Conservation (phyloP, 2,329 filamentous ascomycete genomes). For the Setomelanomma holmii region DNA sequence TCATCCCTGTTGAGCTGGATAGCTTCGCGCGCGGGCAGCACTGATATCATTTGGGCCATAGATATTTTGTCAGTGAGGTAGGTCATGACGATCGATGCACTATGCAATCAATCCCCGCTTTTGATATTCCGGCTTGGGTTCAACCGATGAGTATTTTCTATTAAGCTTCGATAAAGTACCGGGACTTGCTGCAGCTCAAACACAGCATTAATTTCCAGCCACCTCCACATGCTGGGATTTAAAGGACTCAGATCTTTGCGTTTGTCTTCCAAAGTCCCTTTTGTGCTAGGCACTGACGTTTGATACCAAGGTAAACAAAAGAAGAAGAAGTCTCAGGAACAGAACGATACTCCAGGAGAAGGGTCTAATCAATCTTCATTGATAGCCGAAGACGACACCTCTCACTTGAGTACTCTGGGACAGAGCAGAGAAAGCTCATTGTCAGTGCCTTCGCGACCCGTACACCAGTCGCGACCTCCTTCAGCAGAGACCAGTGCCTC, state of each 20-base stretch:
- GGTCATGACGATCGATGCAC: conserved; percentile 1
- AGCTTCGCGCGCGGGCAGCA: conserved; percentile 9
- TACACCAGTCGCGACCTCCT: neutral
- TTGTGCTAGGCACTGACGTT: conserved; percentile 5
- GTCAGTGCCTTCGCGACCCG: conserved; percentile 1
- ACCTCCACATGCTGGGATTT: conserved; percentile 24
- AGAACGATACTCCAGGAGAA: conserved; percentile 9
- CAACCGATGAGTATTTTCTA: conserved; percentile 10
- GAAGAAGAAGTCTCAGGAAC: conserved; percentile 15
- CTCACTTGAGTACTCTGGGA: conserved; percentile 1
- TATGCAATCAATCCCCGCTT: conserved; percentile 17
- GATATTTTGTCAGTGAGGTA: neutral
- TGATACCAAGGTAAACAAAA: conserved; percentile 22
- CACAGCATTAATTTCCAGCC: conserved; percentile 1
- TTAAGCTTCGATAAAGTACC: conserved; percentile 11
- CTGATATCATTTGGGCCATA: neutral
- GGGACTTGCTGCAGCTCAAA: conserved; percentile 3
- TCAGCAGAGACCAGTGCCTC: neutral
- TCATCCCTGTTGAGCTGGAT: conserved; percentile 7
- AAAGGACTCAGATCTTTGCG: conserved; percentile 24
- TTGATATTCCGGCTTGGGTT: conserved; percentile 10
- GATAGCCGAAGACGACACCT: conserved; percentile 9
- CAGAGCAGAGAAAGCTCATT: conserved; percentile 2
- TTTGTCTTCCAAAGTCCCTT: conserved; percentile 3
- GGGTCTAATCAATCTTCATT: conserved; percentile 10